Conservation (phyloP, 805 yeast genomes). For the Cyberlindnera xylosilytica region DNA sequence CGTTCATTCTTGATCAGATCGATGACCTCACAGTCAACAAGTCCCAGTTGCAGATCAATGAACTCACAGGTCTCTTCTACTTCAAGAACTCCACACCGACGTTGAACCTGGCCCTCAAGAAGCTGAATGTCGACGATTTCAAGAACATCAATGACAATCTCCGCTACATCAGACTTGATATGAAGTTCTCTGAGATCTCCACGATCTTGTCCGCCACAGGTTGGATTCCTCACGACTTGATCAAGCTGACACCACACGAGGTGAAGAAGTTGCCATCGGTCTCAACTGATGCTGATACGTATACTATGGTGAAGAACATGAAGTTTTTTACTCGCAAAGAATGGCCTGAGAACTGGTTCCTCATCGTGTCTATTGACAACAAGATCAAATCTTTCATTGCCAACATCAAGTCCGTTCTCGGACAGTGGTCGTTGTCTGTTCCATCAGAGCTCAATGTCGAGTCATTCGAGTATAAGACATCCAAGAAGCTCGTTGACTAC, state of each 20-base stretch:
- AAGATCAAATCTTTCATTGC: slow-evolving; percentile 33
- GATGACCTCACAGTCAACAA: slow-evolving; percentile 28
- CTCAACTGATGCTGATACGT: slow-evolving; percentile 1
- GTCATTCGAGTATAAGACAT: slow-evolving; percentile 26
- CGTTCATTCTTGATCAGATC: slow-evolving; percentile 32
- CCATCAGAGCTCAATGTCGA: slow-evolving; percentile 13
- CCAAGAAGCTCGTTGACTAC: slow-evolving; percentile 12
- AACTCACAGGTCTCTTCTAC: slow-evolving; percentile 36
- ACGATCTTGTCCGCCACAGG: slow-evolving; percentile 61
- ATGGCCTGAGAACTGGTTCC: slow-evolving; percentile 39
- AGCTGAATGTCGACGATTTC: slow-evolving; percentile 26
- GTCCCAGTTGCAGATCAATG: slow-evolving; percentile 29
- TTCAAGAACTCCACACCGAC: slow-evolving; percentile 44
- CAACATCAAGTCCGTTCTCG: slow-evolving; percentile 24
- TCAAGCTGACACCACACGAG: slow-evolving; percentile 49
- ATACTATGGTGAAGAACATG: slow-evolving; percentile 20
- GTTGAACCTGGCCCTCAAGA: slow-evolving; percentile 21
- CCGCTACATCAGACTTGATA: slow-evolving; percentile 17
- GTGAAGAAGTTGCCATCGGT: slow-evolving; percentile 26
- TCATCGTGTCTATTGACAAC: slow-evolving; percentile 31
- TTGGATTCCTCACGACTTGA: slow-evolving; percentile 61
- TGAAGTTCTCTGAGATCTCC: slow-evolving; percentile 41
- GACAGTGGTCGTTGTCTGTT: slow-evolving; percentile 12
- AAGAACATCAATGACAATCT: slow-evolving; percentile 24
- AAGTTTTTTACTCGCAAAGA: slow-evolving; percentile 33